phyloP scores from a whole-genome alignment of 169 alveolate genomes.

The Plasmodium fragile region DNA sequence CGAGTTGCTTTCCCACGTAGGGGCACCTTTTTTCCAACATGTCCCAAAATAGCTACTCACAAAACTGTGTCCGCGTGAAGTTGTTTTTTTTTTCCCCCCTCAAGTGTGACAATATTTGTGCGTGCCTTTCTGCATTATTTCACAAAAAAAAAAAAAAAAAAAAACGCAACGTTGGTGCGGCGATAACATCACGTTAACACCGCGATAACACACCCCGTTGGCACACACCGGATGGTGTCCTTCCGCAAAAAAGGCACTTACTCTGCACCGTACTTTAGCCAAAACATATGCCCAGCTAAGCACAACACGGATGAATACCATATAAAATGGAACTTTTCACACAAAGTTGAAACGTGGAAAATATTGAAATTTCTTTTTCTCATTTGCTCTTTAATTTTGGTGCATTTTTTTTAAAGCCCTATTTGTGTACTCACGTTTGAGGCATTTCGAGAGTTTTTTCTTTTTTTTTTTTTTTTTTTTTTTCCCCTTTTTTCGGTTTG shows the following conservation, averaged over 20 bases:
- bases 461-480: neutral
- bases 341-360: neutral
- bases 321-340: neutral
- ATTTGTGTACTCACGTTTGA: neutral
- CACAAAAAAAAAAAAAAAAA: neutral
- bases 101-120: neutral
- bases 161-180: neutral
- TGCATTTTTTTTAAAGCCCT: neutral
- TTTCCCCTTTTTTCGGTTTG: neutral
- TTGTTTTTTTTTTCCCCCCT: neutral
- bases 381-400: neutral
- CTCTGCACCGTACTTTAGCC: neutral
- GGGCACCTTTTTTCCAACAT: constrained; percentile 1
- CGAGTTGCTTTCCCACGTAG: neutral
- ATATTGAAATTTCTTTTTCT: neutral
- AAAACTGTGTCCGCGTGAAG: neutral
- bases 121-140: neutral
- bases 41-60: neutral
- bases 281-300: neutral
- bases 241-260: neutral
- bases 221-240: neutral
- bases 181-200: neutral
- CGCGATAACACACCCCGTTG: neutral
- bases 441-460: neutral
- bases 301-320: neutral